Evolutionary conservation across 2,329 filamentous ascomycete genomes (phyloP).

Genomic region (Bipolaris gigantea): DNA sequence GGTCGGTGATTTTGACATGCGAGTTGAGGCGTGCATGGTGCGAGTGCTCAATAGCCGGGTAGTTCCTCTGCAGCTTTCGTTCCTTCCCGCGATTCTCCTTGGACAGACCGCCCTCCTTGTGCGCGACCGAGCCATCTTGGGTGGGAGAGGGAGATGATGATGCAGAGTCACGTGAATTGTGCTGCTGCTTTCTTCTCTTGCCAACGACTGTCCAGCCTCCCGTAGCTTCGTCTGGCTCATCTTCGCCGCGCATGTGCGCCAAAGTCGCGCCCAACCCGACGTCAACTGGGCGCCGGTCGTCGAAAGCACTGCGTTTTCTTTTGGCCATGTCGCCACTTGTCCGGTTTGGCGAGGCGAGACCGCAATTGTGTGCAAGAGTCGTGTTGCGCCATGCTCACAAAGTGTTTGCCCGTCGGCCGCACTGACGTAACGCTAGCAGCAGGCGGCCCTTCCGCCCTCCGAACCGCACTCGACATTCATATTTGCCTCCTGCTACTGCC

Average conservation of each 20-base stretch:
- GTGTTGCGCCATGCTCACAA: not conserved
- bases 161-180: not conserved
- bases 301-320: conserved; percentile 32
- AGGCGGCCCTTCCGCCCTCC: not conserved
- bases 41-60: conserved; percentile 54
- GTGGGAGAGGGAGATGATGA: conserved; percentile 1
- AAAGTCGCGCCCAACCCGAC: conserved; percentile 37
- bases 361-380: not conserved
- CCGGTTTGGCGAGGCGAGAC: not conserved
- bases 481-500: too few species aligned
- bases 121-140: conserved; percentile 25
- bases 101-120: conserved; percentile 12
- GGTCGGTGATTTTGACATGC: conserved; percentile 59
- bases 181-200: conserved; percentile 28
- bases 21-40: conserved; percentile 57
- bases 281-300: conserved; percentile 22
- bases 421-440: conserved; percentile 1
- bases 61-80: conserved; percentile 37
- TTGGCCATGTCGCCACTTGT: conserved; percentile 31
- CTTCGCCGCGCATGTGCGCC: conserved; percentile 28
- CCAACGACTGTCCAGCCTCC: conserved; percentile 38
- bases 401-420: not conserved
- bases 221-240: conserved; percentile 14
- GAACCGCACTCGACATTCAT: not conserved
- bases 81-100: conserved; percentile 34